These are phyloP conservation scores for Arabidopsis suecica DNA, from an alignment of 345 rosid genomes.

Conservation along the genomic window DNA sequence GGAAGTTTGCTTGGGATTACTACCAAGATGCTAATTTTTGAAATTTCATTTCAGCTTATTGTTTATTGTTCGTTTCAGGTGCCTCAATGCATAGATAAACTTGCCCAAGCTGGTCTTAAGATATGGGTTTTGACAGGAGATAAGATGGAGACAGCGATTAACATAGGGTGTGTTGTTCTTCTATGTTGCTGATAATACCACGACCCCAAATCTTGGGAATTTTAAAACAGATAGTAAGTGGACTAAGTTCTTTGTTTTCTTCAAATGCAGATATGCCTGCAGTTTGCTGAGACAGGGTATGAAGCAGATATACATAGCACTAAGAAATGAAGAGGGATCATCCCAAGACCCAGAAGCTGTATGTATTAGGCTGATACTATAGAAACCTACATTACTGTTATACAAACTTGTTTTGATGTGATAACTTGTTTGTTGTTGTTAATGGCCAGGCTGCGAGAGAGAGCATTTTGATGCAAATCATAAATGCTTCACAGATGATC, in stretches of 20 bases:
- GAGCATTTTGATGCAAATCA: constrained; percentile 56
- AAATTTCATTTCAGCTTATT: constrained; percentile 9
- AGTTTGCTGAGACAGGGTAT: constrained; percentile 79
- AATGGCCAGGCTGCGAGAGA: constrained; percentile 57
- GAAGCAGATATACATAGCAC: constrained; percentile 55
- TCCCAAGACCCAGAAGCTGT: constrained; percentile 39
- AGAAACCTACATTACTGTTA: constrained; percentile 22
- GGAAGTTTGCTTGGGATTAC: constrained; percentile 17
- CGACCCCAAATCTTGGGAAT: not conserved
- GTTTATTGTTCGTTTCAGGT: constrained; percentile 50
- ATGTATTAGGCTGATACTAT: constrained; percentile 35
- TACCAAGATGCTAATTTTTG: constrained; percentile 14
- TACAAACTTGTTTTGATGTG: constrained; percentile 20
- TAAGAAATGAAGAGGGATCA: constrained; percentile 33
- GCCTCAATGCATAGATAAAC: constrained; percentile 85
- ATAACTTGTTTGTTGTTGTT: constrained; percentile 27
- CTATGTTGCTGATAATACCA: constrained; percentile 22
- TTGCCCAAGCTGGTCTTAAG: constrained; percentile 81
- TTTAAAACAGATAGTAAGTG: constrained; percentile 15
- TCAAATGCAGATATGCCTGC: constrained; percentile 68
- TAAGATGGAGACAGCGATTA: constrained; percentile 84
- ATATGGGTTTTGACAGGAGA: constrained; percentile 91
- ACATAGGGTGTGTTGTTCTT: constrained; percentile 59
- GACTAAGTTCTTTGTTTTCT: constrained; percentile 32
- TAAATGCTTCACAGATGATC: constrained; percentile 53